Evolutionary conservation across 2,329 filamentous ascomycete genomes (phyloP), one percentile per base, ranked within the genome.

Genomic region (Graphilbum sp.): DNA sequence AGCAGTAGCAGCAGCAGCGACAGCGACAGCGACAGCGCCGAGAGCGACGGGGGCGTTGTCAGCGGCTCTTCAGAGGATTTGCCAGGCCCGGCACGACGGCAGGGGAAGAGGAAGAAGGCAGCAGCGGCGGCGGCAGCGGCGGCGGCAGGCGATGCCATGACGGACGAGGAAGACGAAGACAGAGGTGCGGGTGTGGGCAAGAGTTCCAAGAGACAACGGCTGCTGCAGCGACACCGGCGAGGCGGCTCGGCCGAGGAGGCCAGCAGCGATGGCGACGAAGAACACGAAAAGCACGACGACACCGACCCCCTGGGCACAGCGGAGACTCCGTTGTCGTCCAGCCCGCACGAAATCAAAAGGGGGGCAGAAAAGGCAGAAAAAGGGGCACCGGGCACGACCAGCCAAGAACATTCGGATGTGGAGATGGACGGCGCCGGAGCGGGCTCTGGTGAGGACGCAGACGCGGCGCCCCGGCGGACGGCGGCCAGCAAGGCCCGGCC

Each of bases 271-370:
- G 21, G 5, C 6, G 21, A 24, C 21, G 21, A 5, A 24, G n/a
- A n/a, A n/a, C n/a, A n/a, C n/a, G n/a, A n/a, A n/a, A 35, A 16
- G n/a, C n/a, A n/a, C n/a, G 25, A 42, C 15, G 41, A 41, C 18
- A 57, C 54, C 10, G 52, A 53, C 5, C 44, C 36, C 44, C 50
- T 40, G 34, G 50, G 52, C 39, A 50, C 49, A 5, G 53, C 54
- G 12, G 54, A 59, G 43, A 62, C 59, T 10, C 57, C 59, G 10
- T 41, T 57, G 35, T 62, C 61, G 21, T 60, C 60, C 3, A 60
- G 55, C 39, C 58, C 58, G 6, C 53, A 50, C 49, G 46, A 44
- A 12, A 11, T 11, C 21, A 11, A 11, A 24, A 41, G 35, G 16
- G 45, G 4, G 16, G 30, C 30, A n/a, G 33, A 29, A 38, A 24